Percentiles rank a stretch among this genome's conserved stretches.
Conservation (phyloP, 2,329 filamentous ascomycete genomes). For the Colletotrichum aenigma region DNA sequence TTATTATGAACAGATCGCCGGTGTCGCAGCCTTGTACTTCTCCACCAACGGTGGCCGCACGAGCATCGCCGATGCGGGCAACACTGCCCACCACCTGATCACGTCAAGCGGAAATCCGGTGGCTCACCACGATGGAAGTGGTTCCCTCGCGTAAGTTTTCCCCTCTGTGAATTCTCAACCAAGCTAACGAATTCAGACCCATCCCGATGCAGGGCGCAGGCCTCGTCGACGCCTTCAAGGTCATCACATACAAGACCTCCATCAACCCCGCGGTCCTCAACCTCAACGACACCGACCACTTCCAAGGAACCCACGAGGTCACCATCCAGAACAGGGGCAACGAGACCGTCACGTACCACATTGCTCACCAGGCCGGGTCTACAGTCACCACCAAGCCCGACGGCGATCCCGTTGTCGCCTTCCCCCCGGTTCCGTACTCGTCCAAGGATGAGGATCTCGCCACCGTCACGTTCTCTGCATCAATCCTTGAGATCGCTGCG, state of each 20-base stretch:
- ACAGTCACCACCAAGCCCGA: slow-evolving; percentile 56
- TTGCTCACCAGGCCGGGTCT: slow-evolving; percentile 52
- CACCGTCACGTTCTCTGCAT: slow-evolving; percentile 42
- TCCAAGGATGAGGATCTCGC: slow-evolving; percentile 40
- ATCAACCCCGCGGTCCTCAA: slow-evolving; percentile 55
- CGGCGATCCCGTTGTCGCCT: slow-evolving; percentile 25
- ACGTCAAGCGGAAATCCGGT: slow-evolving; percentile 6
- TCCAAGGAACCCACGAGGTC: slow-evolving; percentile 52
- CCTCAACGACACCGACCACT: slow-evolving; percentile 68
- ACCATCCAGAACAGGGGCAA: slow-evolving; percentile 57
- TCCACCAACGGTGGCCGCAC: slow-evolving; percentile 22
- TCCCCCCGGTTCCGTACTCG: slow-evolving; percentile 43
- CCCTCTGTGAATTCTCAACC: neutral
- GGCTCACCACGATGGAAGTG: slow-evolving; percentile 2
- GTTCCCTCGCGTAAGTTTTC: slow-evolving; percentile 1
- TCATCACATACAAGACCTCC: slow-evolving; percentile 35
- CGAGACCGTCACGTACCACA: slow-evolving; percentile 51
- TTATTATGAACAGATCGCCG: slow-evolving; percentile 33
- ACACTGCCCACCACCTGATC: neutral
- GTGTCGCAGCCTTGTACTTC: slow-evolving; percentile 33
- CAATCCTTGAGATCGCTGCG: slow-evolving; percentile 45
- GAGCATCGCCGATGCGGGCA: neutral
- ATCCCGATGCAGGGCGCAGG: slow-evolving; percentile 47
- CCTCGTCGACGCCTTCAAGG: slow-evolving; percentile 58
- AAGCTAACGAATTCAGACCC: neutral